These are phyloP conservation scores for Millerago galiae DNA, from an alignment of 805 yeast species.

Conservation along the genomic window DNA sequence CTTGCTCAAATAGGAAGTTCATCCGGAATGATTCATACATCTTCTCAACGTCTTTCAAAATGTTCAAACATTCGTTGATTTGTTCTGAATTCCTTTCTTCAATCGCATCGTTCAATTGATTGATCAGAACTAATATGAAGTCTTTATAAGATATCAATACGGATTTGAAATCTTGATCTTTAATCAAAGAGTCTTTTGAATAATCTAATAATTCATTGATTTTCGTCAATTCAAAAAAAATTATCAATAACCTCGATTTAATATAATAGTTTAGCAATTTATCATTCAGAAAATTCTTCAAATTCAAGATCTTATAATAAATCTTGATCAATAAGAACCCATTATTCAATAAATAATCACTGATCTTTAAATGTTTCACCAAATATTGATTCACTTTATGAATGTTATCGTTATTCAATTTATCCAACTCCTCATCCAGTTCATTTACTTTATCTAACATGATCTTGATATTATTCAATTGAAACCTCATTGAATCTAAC, in stretches of 20 bases:
- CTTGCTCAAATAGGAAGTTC: slow-evolving; percentile 29
- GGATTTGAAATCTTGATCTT: slow-evolving; percentile 30
- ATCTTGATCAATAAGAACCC: slow-evolving; percentile 21
- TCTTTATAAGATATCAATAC: slow-evolving; percentile 46
- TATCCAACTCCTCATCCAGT: slow-evolving; percentile 7
- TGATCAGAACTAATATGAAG: slow-evolving; percentile 52
- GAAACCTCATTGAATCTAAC: slow-evolving; percentile 5
- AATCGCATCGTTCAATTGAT: slow-evolving; percentile 51
- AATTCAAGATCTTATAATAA: slow-evolving; percentile 33
- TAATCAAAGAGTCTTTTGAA: slow-evolving; percentile 16
- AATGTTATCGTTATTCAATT: background rate
- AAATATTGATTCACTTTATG: slow-evolving; percentile 3
- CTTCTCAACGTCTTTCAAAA: slow-evolving; percentile 63
- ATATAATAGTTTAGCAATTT: slow-evolving; percentile 53
- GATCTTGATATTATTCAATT: slow-evolving; percentile 1
- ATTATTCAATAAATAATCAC: slow-evolving; percentile 14
- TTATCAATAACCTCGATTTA: slow-evolving; percentile 56
- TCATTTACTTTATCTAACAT: slow-evolving; percentile 4
- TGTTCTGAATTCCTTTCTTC: slow-evolving; percentile 47
- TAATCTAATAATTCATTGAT: slow-evolving; percentile 25
- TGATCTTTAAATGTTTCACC: slow-evolving; percentile 5
- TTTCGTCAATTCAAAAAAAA: slow-evolving; percentile 54
- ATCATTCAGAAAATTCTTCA: slow-evolving; percentile 46
- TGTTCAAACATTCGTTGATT: slow-evolving; percentile 60
- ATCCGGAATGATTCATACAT: slow-evolving; percentile 57